Percentiles rank a stretch among this genome's conserved stretches.
Conservation (phyloP, 495 filamentous ascomycete genomes). For the Annulohypoxylon bovei region DNA sequence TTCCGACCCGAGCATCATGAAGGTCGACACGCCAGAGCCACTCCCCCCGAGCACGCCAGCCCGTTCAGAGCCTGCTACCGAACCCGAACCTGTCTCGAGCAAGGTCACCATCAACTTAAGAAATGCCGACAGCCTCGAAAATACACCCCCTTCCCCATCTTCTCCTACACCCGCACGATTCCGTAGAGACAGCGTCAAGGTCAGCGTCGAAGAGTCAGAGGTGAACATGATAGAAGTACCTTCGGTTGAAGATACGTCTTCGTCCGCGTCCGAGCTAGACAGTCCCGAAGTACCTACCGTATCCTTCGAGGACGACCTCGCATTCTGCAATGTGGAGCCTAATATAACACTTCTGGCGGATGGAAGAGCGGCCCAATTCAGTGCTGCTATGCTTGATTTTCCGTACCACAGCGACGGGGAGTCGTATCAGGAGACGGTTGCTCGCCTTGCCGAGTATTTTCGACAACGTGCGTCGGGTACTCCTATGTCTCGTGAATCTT, state of each 20-base stretch:
- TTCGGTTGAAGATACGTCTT: conserved; percentile 45
- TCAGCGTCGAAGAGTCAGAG: conserved; percentile 56
- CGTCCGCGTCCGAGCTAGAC: conserved; percentile 49
- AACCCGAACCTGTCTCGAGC: conserved; percentile 55
- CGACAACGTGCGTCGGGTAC: conserved; percentile 47
- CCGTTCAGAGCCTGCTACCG: conserved; percentile 46
- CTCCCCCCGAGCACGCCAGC: conserved; percentile 52
- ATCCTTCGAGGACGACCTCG: conserved; percentile 48
- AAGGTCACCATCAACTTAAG: conserved; percentile 65
- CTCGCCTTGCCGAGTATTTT: conserved; percentile 50
- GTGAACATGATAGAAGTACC: conserved; percentile 47
- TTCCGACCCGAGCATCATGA: conserved; percentile 52
- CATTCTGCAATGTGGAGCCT: conserved; percentile 36
- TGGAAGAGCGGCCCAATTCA: conserved; percentile 21
- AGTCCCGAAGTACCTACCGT: conserved; percentile 52
- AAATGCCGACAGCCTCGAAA: conserved; percentile 52
- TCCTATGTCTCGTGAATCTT: conserved; percentile 16
- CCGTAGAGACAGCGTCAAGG: conserved; percentile 45
- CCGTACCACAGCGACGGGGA: conserved; percentile 55
- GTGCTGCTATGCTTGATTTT: conserved; percentile 49
- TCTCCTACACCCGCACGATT: conserved; percentile 52
- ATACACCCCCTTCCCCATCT: conserved; percentile 56
- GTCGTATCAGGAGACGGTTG: conserved; percentile 50
- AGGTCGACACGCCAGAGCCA: conserved; percentile 52
- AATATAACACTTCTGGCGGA: conserved; percentile 39